Evolutionary conservation across 2,329 filamentous ascomycete genomes (phyloP).

Genomic region (Beauveria brongniartii): DNA sequence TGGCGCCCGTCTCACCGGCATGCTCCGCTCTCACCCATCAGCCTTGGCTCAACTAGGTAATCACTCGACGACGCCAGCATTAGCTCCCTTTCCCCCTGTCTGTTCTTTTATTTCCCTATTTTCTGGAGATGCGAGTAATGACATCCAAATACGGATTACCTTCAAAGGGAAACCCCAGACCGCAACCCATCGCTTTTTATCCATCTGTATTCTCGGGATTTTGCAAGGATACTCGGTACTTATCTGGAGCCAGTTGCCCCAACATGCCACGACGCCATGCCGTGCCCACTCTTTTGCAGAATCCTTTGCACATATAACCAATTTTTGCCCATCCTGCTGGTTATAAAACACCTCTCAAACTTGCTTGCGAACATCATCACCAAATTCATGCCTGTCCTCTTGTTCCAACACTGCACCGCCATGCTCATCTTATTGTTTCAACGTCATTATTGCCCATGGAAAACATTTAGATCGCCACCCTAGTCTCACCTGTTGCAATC

Average conservation of each 20-base stretch:
- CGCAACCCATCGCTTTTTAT: background rate
- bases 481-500: background rate
- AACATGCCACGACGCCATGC: background rate
- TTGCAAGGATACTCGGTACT: background rate
- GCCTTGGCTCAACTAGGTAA: background rate
- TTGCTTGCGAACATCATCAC: background rate
- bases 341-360: background rate
- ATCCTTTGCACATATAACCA: too few species aligned
- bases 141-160: too few species aligned
- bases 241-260: too few species aligned
- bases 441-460: background rate
- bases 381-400: background rate
- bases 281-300: background rate
- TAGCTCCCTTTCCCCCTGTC: background rate
- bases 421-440: background rate
- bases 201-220: background rate
- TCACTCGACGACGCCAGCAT: conserved; percentile 1
- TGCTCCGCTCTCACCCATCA: background rate
- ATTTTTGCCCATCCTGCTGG: too few species aligned
- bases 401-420: background rate
- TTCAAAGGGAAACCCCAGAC: too few species aligned
- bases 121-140: background rate
- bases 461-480: background rate
- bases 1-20: background rate
- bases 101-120: background rate